phyloP scores from a whole-genome alignment of 805 yeast genomes.

The Ogataea haglerorum region DNA sequence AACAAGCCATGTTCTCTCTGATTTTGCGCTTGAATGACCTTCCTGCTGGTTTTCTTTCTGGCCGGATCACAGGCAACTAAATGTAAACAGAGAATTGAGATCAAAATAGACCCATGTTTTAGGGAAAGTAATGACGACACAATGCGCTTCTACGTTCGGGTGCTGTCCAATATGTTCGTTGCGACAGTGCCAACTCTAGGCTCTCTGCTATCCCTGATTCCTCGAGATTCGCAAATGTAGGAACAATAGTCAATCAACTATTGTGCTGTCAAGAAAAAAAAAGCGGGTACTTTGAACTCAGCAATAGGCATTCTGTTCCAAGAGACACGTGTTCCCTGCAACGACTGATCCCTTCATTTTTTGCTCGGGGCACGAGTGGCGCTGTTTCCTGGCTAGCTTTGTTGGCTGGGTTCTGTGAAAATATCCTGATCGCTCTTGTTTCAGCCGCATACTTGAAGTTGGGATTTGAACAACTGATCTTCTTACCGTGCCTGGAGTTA shows the following conservation, averaged over 20 bases:
- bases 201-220: neutral
- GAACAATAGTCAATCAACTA: constrained; percentile 4
- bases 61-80: neutral
- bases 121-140: neutral
- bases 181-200: neutral
- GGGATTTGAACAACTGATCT: neutral
- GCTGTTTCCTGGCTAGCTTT: constrained; percentile 13
- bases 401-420: constrained; percentile 10
- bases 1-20: neutral
- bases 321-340: constrained; percentile 4
- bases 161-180: neutral
- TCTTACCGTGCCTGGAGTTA: constrained; percentile 10
- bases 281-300: constrained; percentile 13
- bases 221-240: neutral
- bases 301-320: constrained; percentile 14
- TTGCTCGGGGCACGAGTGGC: constrained; percentile 17
- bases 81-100: neutral
- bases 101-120: neutral
- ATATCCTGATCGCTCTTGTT: constrained; percentile 6
- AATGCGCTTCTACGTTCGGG: neutral
- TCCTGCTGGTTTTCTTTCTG: neutral
- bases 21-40: neutral
- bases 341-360: constrained; percentile 11
- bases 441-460: neutral
- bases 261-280: constrained; percentile 16